Base-by-base conservation (phyloP, 2,329 filamentous ascomycete species). In the Fusarium brachygibbosum region DNA sequence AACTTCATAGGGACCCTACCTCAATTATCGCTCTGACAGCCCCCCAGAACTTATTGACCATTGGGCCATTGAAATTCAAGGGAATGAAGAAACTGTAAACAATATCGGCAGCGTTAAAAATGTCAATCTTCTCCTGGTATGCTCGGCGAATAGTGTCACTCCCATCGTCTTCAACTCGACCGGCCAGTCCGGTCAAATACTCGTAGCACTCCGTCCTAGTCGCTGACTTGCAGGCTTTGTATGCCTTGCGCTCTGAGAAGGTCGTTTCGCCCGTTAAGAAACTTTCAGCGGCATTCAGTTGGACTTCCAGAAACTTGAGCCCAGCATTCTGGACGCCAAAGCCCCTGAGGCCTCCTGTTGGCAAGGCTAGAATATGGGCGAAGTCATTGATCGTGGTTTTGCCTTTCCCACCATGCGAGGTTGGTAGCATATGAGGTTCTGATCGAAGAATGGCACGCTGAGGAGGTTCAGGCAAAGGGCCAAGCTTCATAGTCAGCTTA, bases 61-160 rank as follows among this genome's bases (percentile, higher is more conserved):
- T 84, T 1, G 81, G 78, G 0, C 78, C 79, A 11, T 78, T 69
- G 23, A 78, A 78, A 2, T 72, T 59, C 0, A 68, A 37, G 1
- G 83, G 82, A 10, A 85, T 72, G 58, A 84, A 85, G 37, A 84
- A 79, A 10, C 73, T 72, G 62, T 82, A 83, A 1, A 84, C 34
- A 3, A 73, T 62, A 35, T 83, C 79, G 3, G 79, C 78, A 31
- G 76, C 76, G 58, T 83, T 83, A 56, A 82, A 79, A 1, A 84
- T 68, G 32, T 81, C 81, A 11, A 82, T 67, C 3, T 74, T 74
- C 12, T 74, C 73, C 25, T 81, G 78, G 25, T 81, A 77, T 28
- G 62, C 56, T 21, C 68, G 67, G 25, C 73, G 64, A n/a, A 68
- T 52, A 49, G 57, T 44, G 66, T 77, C 75, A 32, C 48, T 66